Evolutionary conservation across 2,329 filamentous ascomycete species (phyloP).

Genomic region (Penicillium concentricum): DNA sequence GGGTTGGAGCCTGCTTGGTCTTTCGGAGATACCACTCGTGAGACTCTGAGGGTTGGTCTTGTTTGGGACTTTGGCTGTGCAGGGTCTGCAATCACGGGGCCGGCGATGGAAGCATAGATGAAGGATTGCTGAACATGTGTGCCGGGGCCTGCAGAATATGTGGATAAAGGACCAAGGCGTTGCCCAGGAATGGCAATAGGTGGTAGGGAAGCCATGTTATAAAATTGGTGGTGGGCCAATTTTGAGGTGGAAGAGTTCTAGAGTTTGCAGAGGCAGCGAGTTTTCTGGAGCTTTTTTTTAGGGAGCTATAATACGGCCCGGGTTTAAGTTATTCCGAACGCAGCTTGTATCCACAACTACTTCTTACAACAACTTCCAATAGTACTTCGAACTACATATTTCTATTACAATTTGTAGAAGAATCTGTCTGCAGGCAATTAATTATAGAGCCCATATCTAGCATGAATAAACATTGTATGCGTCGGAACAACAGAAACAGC

Average conservation of each 20-base stretch:
- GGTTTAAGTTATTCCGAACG: slow-evolving; percentile 14
- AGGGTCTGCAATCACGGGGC: slow-evolving; percentile 60
- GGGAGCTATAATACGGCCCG: slow-evolving; percentile 15
- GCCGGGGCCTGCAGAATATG: slow-evolving; percentile 73
- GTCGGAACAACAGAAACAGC: slow-evolving; percentile 23
- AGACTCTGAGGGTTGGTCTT: slow-evolving; percentile 43
- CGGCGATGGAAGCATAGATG: slow-evolving; percentile 80
- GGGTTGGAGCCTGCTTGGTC: neutral
- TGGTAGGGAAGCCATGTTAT: slow-evolving; percentile 32
- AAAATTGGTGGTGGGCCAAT: slow-evolving; percentile 28
- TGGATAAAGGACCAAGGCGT: slow-evolving; percentile 65
- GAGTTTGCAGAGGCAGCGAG: slow-evolving; percentile 1
- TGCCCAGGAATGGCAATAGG: slow-evolving; percentile 75
- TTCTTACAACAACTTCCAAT: neutral
- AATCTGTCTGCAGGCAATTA: slow-evolving; percentile 10
- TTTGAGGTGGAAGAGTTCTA: neutral
- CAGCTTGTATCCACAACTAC: neutral
- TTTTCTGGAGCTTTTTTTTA: slow-evolving; percentile 15
- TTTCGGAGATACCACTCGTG: slow-evolving; percentile 19
- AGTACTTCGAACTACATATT: neutral
- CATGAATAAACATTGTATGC: slow-evolving; percentile 31
- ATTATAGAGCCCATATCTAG: slow-evolving; percentile 29
- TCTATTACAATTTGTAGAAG: neutral
- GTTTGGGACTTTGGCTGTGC: slow-evolving; percentile 34
- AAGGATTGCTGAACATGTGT: slow-evolving; percentile 76